These are phyloP conservation scores for Melampsora larici-populina DNA, from an alignment of 1,284 basidiomycete species.

Conservation along the genomic window DNA sequence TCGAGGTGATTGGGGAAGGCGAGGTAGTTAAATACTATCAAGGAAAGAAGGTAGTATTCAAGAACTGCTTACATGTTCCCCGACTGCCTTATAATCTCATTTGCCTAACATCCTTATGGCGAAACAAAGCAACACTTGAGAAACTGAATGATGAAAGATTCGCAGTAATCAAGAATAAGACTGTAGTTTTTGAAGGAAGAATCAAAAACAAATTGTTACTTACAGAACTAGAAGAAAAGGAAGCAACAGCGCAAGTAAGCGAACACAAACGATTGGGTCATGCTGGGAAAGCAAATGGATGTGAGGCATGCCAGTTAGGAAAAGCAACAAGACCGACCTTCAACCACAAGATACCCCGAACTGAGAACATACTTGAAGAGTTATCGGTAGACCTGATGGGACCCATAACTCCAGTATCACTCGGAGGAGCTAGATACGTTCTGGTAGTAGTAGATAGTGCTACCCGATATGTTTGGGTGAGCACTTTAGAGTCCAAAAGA, in stretches of 20 bases:
- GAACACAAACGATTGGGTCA: conserved; percentile 24
- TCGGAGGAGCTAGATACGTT: conserved; percentile 28
- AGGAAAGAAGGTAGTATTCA: conserved; percentile 8
- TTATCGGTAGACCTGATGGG: conserved; percentile 26
- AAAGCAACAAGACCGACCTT: conserved; percentile 19
- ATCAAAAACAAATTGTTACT: conserved; percentile 15
- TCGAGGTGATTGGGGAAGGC: conserved; percentile 16
- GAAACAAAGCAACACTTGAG: neutral
- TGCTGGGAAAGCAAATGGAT: conserved; percentile 8
- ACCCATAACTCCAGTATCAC: conserved; percentile 21
- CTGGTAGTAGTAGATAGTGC: conserved; percentile 25
- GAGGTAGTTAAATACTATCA: conserved; percentile 5
- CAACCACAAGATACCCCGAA: neutral
- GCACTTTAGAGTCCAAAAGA: conserved; percentile 5
- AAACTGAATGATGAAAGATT: conserved; percentile 4
- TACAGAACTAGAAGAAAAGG: no score
- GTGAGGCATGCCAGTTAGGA: conserved; percentile 19
- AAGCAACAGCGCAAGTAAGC: neutral
- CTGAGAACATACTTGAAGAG: conserved; percentile 1
- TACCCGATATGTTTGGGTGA: conserved; percentile 17
- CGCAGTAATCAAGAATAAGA: neutral
- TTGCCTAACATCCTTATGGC: conserved; percentile 14
- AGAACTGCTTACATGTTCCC: conserved; percentile 21
- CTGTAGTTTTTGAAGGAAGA: conserved; percentile 7
- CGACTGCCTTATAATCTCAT: conserved; percentile 25